Evolutionary conservation across 2,329 filamentous ascomycete genomes (phyloP).

Genomic region (Aspergillus chevalieri): DNA sequence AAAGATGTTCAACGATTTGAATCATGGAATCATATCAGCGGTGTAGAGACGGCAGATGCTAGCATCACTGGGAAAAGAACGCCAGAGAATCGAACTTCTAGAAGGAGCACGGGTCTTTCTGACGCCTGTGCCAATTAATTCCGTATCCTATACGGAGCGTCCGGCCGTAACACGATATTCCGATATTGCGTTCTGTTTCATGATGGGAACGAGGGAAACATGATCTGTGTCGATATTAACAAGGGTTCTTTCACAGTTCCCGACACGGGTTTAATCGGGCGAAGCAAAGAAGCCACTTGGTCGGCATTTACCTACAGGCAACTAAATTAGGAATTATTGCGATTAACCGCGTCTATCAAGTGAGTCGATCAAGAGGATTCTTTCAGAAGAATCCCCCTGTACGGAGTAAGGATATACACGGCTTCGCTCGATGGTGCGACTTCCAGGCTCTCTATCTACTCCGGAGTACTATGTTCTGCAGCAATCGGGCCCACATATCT

Average conservation of each 20-base stretch:
- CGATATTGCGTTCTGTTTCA: not conserved
- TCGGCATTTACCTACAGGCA: not conserved
- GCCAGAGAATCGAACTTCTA: no score
- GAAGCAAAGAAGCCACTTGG: no score
- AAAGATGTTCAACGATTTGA: no score
- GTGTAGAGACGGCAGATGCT: no score
- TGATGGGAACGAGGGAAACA: not conserved
- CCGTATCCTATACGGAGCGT: not conserved
- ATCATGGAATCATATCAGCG: no score
- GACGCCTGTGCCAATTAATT: not conserved
- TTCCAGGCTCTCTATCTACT: not conserved
- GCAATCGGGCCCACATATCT: slow-evolving; percentile 6
- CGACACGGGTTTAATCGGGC: no score
- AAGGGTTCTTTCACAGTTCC: no score
- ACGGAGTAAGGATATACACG: not conserved
- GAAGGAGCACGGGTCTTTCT: no score
- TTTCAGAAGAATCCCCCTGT: not conserved
- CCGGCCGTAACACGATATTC: not conserved
- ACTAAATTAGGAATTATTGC: not conserved
- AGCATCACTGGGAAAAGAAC: no score
- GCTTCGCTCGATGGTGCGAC: not conserved
- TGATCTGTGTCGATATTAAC: no score
- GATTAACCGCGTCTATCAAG: not conserved
- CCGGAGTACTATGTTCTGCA: slow-evolving; percentile 3
- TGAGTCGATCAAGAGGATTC: not conserved